These are phyloP conservation scores for Camillea tinctor DNA, from an alignment of 2,329 filamentous ascomycete species.

Conservation along the genomic window DNA sequence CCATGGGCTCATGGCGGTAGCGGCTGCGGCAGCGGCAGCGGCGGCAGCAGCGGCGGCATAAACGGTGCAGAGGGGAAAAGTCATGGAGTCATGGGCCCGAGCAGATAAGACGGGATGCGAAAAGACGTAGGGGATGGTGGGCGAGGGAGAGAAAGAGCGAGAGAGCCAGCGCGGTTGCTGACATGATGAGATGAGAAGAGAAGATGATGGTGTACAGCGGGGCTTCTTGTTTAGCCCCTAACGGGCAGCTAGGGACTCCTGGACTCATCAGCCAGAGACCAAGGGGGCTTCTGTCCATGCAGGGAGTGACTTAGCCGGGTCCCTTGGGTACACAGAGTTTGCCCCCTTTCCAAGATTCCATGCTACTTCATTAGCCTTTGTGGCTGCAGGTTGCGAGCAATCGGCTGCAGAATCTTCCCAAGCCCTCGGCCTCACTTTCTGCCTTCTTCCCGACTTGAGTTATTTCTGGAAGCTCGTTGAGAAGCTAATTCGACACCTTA, in stretches of 20 bases:
- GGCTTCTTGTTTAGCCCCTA: background rate
- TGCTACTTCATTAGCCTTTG: constrained; percentile 8
- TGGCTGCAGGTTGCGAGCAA: constrained; percentile 12
- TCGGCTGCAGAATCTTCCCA: constrained; percentile 1
- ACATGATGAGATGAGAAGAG: background rate
- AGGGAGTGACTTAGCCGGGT: constrained; percentile 11
- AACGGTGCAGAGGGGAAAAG: background rate
- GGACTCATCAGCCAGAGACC: background rate
- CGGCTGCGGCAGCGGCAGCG: constrained; percentile 4
- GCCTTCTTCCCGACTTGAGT: background rate
- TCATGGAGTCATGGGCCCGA: background rate
- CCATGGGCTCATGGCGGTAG: constrained; percentile 15
- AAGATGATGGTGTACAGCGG: background rate
- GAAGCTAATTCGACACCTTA: background rate
- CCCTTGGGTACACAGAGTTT: constrained; percentile 13
- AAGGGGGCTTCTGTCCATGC: background rate
- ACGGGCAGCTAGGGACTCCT: background rate
- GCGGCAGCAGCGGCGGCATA: constrained; percentile 10
- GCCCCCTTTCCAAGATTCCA: background rate
- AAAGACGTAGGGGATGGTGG: background rate
- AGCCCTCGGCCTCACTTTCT: constrained; percentile 5
- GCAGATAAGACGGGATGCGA: constrained; percentile 2
- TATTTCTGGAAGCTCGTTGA: background rate
- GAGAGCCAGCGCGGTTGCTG: background rate
- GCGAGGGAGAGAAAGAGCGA: background rate